Evolutionary conservation across 2,329 filamentous ascomycete species (phyloP), one percentile per base, ranked within the genome.

Genomic region (Colletotrichum sp.): DNA sequence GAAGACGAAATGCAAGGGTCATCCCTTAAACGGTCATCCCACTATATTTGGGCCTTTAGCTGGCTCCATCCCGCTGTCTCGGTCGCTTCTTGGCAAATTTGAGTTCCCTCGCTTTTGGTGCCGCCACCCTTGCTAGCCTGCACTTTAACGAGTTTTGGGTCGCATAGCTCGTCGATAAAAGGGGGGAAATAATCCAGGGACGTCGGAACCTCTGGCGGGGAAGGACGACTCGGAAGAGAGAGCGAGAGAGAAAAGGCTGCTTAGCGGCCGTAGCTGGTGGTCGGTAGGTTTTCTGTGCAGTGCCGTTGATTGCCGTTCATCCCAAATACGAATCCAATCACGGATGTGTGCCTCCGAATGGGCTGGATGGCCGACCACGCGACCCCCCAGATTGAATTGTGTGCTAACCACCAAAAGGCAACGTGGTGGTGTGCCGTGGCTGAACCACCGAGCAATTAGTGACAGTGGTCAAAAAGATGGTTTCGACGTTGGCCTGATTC

Each of bases 401-500:
- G 2, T 13, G 26, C 70, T 39, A 28, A 28, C 24, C 10, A 34
- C 49, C 32, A 26, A 15, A 13, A n/a, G 3, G 18, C 44, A n/a
- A 18, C 0, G 18, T 49, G 39, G 39, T 44, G 39, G 39, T 49
- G 39, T 3, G 39, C 18, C 39, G 39, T 49, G 39, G 39, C 15
- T 30, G n/a, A 26, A 16, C 16, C 26, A 34, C 28, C 13, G 0
- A 8, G 28, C 2, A 10, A 62, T 57, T 18, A 57, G 15, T 16
- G 24, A 57, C 12, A 39, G 16, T 15, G 21, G 15, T 15, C 26
- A 71, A 75, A 66, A 75, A 60, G 21, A 30, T 7, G 12, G 1
- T 1, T 3, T 72, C 73, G 73, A 76, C 73, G 73, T 76, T 68
- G 73, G 73, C 73, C 73, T 75, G 72, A 67, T 75, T 75, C 72